A percentile compares a stretch with the other conserved stretches of the same genome.
These are phyloP conservation scores for Botryotinia globosa DNA, from an alignment of 2,329 filamentous ascomycete species.

Conservation along the genomic window DNA sequence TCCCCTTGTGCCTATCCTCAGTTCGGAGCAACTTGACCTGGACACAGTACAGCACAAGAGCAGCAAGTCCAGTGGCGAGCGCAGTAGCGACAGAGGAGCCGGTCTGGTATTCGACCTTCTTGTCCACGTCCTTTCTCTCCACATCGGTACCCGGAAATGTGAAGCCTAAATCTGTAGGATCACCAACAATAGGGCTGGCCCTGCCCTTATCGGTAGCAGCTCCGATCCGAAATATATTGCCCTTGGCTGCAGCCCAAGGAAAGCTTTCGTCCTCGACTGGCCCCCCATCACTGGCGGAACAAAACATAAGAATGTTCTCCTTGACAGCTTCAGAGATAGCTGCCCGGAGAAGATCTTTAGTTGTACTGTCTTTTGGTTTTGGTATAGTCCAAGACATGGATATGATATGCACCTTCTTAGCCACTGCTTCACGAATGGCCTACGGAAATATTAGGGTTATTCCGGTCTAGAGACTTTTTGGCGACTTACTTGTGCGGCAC, in stretches of 20 bases:
- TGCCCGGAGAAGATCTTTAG: rapidly evolving
- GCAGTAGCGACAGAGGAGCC: not conserved
- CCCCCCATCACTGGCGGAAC: not conserved
- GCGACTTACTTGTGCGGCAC: not conserved
- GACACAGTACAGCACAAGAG: not conserved
- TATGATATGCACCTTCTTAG: not conserved
- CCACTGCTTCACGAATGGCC: not conserved
- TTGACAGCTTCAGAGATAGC: not conserved
- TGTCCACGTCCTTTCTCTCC: too few species aligned
- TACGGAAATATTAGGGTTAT: not conserved
- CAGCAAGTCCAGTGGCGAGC: not conserved
- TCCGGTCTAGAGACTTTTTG: too few species aligned
- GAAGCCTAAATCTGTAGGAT: too few species aligned
- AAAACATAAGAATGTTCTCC: not conserved
- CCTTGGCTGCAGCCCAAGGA: too few species aligned
- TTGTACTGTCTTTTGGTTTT: rapidly evolving
- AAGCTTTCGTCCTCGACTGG: not conserved
- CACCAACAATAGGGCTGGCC: too few species aligned
- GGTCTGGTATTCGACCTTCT: too few species aligned
- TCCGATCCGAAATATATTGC: not conserved
- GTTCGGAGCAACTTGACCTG: not conserved
- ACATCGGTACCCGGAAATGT: too few species aligned
- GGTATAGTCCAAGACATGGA: not conserved
- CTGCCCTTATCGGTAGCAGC: not conserved
- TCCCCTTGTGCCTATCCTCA: too few species aligned